A percentile compares a stretch with the other conserved stretches of the same genome.
Evolutionary conservation across 208 protist species (phyloP).

Genomic region (Trypanosoma lewisi): DNA sequence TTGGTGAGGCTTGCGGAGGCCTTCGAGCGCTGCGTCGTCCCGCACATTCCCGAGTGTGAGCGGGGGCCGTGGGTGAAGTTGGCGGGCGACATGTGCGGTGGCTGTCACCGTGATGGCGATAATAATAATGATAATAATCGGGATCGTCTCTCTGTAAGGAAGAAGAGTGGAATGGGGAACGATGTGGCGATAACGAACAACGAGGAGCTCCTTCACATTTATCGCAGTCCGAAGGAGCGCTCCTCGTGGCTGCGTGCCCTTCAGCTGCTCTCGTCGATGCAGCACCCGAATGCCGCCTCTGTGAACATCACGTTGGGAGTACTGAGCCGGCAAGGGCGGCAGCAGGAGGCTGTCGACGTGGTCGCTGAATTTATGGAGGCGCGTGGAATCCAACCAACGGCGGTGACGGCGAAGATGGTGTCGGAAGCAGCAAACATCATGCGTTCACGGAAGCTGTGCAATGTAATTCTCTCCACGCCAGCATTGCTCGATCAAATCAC

Average conservation of each 20-base stretch:
- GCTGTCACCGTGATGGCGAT: background rate
- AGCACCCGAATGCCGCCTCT: conserved; percentile 19
- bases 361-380: conserved; percentile 14
- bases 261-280: conserved; percentile 14
- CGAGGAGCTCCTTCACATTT: conserved; percentile 22
- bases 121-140: no score
- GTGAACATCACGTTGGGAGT: conserved; percentile 23
- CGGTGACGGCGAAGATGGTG: conserved; percentile 16
- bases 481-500: conserved; percentile 11
- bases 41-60: conserved; percentile 4
- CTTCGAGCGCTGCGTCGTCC: conserved; percentile 1
- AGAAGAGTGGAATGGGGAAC: background rate
- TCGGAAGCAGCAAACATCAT: conserved; percentile 29
- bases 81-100: background rate
- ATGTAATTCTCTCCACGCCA: conserved; percentile 5
- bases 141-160: background rate
- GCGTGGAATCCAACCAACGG: conserved; percentile 13
- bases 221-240: conserved; percentile 18
- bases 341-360: conserved; percentile 11
- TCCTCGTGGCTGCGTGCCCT: conserved; percentile 18
- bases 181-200: conserved; percentile 14
- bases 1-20: background rate
- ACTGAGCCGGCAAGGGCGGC: conserved; percentile 22
- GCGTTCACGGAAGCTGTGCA: conserved; percentile 22
- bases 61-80: background rate